Conservation (phyloP, 1,284 basidiomycete species). For the Trametes sp. region DNA sequence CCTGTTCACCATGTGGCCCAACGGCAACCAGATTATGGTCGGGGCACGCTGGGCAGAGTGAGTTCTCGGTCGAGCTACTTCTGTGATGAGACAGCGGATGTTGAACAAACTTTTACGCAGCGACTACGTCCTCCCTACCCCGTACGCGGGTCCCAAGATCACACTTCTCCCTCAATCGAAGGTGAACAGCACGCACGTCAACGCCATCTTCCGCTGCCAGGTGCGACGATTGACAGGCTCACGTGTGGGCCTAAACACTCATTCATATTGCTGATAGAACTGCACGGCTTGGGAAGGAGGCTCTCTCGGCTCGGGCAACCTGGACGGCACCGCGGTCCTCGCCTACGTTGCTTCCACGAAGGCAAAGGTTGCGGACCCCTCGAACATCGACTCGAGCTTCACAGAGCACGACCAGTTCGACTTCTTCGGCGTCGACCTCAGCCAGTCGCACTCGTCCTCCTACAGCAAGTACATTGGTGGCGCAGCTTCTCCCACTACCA, state of each 20-base stretch:
- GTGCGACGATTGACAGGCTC: constrained; percentile 12
- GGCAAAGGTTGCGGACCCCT: constrained; percentile 35
- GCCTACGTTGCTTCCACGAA: constrained; percentile 39
- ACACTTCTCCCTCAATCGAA: constrained; percentile 38
- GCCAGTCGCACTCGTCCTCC: constrained; percentile 34
- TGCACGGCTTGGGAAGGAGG: constrained; percentile 40
- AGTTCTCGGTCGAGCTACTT: constrained; percentile 1
- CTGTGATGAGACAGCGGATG: too few relatives aligned
- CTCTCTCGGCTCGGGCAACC: constrained; percentile 37
- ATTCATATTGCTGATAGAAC: constrained; percentile 27
- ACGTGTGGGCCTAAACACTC: background rate
- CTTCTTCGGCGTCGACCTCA: constrained; percentile 41
- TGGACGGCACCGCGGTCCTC: constrained; percentile 36
- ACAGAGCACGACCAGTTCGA: constrained; percentile 40
- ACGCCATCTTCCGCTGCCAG: constrained; percentile 42
- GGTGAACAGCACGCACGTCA: constrained; percentile 42
- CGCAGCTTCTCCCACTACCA: constrained; percentile 21
- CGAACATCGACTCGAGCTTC: constrained; percentile 38
- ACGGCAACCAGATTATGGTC: constrained; percentile 35
- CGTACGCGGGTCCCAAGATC: constrained; percentile 38
- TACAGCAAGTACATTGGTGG: constrained; percentile 37
- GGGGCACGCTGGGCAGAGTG: constrained; percentile 41
- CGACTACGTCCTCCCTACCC: constrained; percentile 37
- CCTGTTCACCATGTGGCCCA: constrained; percentile 40
- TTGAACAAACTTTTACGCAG: constrained; percentile 14